Conservation (phyloP, 2,329 filamentous ascomycete species). For the Ceratocystis albifundus region DNA sequence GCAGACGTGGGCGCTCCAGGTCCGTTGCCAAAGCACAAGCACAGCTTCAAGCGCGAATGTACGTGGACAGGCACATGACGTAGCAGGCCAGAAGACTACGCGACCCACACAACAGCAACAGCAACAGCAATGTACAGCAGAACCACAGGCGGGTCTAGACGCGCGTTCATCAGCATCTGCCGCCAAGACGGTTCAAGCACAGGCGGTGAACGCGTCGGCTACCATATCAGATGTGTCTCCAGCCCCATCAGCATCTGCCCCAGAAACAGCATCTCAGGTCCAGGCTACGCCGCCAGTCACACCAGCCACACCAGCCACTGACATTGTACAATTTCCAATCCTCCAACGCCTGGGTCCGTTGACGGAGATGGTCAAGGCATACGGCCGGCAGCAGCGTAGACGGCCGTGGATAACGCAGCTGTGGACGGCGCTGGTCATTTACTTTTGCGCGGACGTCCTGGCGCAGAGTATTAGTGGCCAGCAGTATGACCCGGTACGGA, state of each 20-base stretch:
- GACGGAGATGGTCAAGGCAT: conserved; percentile 44
- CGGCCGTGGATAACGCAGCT: conserved; percentile 73
- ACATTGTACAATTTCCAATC: conserved; percentile 28
- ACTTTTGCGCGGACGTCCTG: conserved; percentile 63
- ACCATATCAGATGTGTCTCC: background rate
- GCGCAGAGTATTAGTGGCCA: conserved; percentile 57
- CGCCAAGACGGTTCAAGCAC: background rate
- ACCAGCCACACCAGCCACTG: background rate
- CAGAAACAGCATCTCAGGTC: background rate
- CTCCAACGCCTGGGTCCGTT: conserved; percentile 50
- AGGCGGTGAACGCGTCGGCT: background rate
- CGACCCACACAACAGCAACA: background rate
- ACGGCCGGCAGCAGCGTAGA: conserved; percentile 57
- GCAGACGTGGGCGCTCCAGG: background rate
- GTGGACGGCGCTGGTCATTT: conserved; percentile 63
- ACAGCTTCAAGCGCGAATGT: background rate
- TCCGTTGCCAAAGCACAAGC: background rate
- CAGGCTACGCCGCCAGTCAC: background rate
- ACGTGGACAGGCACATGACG: background rate
- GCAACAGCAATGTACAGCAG: background rate
- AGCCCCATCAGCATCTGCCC: background rate
- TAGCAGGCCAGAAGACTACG: background rate
- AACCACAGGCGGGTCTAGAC: background rate
- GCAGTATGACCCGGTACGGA: conserved; percentile 57
- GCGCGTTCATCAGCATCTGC: too few relatives aligned